A percentile compares a stretch with the other conserved stretches of the same genome.
These are phyloP conservation scores for Saturnispora dispora DNA, from an alignment of 805 yeast genomes.

Conservation along the genomic window DNA sequence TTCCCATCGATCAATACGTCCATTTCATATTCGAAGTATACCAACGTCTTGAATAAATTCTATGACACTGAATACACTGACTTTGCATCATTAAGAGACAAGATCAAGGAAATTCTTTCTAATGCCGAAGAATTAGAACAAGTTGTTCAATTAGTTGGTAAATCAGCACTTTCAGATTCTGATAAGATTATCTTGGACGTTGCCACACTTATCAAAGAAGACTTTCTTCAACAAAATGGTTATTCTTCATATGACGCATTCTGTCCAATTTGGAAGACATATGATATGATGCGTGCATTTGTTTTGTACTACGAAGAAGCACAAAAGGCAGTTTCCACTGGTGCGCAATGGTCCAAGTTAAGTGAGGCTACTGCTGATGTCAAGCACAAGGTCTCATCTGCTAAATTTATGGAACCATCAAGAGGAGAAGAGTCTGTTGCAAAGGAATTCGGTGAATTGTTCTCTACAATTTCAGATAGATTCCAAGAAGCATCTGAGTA, in stretches of 20 bases:
- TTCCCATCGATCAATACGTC: conserved; percentile 98
- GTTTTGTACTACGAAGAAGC: conserved; percentile 92
- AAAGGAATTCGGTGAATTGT: conserved; percentile 68
- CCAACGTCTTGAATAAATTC: conserved; percentile 74
- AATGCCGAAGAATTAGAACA: conserved; percentile 98
- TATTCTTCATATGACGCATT: conserved; percentile 96
- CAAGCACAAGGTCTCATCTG: conserved; percentile 86
- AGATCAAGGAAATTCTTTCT: conserved; percentile 87
- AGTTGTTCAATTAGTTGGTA: conserved; percentile 98
- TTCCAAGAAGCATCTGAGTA: conserved; percentile 94
- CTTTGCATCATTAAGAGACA: conserved; percentile 82
- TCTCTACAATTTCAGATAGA: conserved; percentile 71
- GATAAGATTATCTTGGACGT: conserved; percentile 97
- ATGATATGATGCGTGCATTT: conserved; percentile 95
- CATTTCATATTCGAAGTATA: conserved; percentile 94
- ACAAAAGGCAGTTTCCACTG: conserved; percentile 89
- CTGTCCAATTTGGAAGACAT: conserved; percentile 99
- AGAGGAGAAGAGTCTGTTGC: conserved; percentile 75
- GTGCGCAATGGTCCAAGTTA: conserved; percentile 91
- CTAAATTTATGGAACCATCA: conserved; percentile 94
- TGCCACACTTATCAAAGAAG: conserved; percentile 86
- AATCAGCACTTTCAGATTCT: conserved; percentile 91
- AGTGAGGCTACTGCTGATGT: conserved; percentile 84
- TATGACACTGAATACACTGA: conserved; percentile 84
- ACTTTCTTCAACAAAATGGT: conserved; percentile 98